Evolutionary conservation across 139 green algal species (phyloP), one percentile per base, ranked within the genome.

Genomic region (Tetradesmus lagerheimii): DNA sequence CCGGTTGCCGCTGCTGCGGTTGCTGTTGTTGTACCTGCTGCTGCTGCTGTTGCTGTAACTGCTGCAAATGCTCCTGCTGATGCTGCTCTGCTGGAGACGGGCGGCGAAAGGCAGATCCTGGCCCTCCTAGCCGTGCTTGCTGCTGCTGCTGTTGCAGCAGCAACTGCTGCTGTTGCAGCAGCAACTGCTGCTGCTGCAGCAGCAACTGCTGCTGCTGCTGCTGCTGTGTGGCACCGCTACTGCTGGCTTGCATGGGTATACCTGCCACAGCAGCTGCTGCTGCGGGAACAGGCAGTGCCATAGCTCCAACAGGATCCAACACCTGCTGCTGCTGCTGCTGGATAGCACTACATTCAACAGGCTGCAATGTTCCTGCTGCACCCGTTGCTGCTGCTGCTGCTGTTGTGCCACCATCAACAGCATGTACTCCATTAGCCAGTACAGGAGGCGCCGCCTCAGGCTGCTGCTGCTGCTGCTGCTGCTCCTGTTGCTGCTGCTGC

Each of bases 1-100:
- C 35, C 50, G 43, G 38, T 34, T 34, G 57, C 84, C 67, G 66
- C 67, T 89, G 83, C 83, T 82, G 82, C 39, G 87, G 81, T 81
- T 84, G 80, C 86, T 76, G 53, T 50, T 76, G 53, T 50, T 5
- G 43, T 50, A 9, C 43, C 31, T 89, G 81, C n/a, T 39, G 80
- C 66, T 31, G 82, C 43, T 66, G 31, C 64, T 35, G 31, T 5
- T 37, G 53, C 34, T 41, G 89, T 53, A 18, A 80, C 47, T 50
- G 41, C 29, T 79, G 89, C 38, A 5, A 31, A 45, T 57, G 53
- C 14, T 53, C 23, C 50, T 87, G 76, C 53, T 80, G 50, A 9
- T 86, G 53, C 29, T 47, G 57, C 83, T 62, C 38, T 83, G 85
- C 85, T 84, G 50, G 38, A 29, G 62, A 20, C 43, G 71, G 41